phyloP scores from a whole-genome alignment of 73 alveolate genomes.

The Uronychia setigera region DNA sequence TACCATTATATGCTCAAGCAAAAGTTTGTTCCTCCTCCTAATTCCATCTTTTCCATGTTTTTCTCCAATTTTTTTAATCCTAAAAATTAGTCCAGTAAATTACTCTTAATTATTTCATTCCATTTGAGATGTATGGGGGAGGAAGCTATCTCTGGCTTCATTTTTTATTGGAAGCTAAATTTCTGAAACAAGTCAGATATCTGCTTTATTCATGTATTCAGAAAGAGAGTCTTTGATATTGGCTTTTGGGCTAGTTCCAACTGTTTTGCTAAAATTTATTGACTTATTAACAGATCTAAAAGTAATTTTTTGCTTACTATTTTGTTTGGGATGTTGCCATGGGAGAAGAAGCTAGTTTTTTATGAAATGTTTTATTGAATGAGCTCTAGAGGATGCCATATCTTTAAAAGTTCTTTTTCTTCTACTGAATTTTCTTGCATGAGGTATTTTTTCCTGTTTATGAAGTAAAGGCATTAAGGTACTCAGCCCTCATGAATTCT shows the following conservation, averaged over 20 bases:
- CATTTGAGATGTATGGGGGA: neutral
- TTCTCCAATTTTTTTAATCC: slow-evolving; percentile 29
- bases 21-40: slow-evolving; percentile 44
- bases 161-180: neutral
- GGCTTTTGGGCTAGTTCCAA: neutral
- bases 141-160: neutral
- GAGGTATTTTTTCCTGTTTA: too few relatives aligned
- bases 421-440: too few relatives aligned
- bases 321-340: too few relatives aligned
- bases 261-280: too few relatives aligned
- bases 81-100: neutral
- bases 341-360: too few relatives aligned
- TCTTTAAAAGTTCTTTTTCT: too few relatives aligned
- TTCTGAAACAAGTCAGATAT: neutral
- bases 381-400: too few relatives aligned
- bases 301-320: too few relatives aligned
- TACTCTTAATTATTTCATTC: neutral
- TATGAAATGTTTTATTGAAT: too few relatives aligned
- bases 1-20: slow-evolving; percentile 36
- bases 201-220: neutral
- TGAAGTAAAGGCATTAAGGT: neutral
- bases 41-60: slow-evolving; percentile 46
- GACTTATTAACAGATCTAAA: too few relatives aligned
- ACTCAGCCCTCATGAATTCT: neutral
- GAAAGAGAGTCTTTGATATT: neutral